A percentile compares a stretch with the other conserved stretches of the same genome.
phyloP scores from a whole-genome alignment of 768 basidiomycete species.

The Ramaria rubella region DNA sequence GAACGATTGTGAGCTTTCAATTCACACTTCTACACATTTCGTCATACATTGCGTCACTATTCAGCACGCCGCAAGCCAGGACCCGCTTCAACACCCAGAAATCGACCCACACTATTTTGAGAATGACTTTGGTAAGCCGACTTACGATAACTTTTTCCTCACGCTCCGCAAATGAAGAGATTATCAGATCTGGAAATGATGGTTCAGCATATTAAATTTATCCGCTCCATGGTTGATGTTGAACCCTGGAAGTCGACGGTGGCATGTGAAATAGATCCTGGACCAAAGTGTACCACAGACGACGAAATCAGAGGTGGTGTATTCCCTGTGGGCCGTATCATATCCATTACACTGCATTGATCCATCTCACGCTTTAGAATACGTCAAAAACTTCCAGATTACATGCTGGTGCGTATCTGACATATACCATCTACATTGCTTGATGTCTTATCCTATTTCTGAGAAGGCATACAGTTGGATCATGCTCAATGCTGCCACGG shows the following conservation, averaged over 20 bases:
- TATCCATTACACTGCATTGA: conserved; percentile 14
- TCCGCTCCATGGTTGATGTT: conserved; percentile 19
- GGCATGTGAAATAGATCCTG: conserved; percentile 31
- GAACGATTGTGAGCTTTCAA: conserved; percentile 36
- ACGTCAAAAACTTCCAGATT: conserved; percentile 18
- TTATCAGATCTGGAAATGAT: conserved; percentile 28
- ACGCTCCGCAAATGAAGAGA: not conserved
- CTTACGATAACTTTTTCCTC: not conserved
- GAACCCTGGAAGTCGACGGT: conserved; percentile 26
- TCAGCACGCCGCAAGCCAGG: conserved; percentile 21
- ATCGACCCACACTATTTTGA: conserved; percentile 41
- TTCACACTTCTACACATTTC: not conserved
- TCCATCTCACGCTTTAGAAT: conserved; percentile 16
- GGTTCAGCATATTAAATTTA: conserved; percentile 29
- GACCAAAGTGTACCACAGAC: conserved; percentile 26
- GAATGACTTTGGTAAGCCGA: conserved; percentile 31
- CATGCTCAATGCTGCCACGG: conserved; percentile 59
- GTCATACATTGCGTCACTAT: not conserved
- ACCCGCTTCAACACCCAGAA: conserved; percentile 30
- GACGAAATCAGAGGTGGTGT: conserved; percentile 28
- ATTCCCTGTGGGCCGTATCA: no score
- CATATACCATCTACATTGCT: not conserved
- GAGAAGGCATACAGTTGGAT: conserved; percentile 38
- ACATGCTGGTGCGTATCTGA: conserved; percentile 20
- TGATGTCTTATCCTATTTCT: not conserved